Conservation (phyloP, 2,329 filamentous ascomycete genomes). For the Amauroascus verrucosus region DNA sequence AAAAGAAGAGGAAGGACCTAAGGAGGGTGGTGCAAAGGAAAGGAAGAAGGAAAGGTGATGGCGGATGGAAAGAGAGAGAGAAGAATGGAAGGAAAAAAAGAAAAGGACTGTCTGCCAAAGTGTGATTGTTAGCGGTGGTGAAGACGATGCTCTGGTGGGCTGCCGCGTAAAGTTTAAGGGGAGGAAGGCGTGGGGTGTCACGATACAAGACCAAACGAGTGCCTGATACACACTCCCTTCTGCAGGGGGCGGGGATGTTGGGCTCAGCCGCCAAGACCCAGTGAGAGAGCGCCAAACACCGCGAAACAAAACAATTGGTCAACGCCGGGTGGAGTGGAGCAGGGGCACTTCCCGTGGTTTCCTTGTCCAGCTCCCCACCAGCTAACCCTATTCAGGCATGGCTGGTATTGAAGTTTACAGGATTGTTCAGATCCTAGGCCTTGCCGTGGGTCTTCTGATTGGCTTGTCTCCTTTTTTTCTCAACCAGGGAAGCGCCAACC, state of each 20-base stretch:
- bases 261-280: neutral
- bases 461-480: no score
- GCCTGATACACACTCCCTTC: neutral
- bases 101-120: no score
- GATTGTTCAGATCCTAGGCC: neutral
- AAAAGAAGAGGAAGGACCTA: conserved; percentile 15
- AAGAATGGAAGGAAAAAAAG: conserved; percentile 6
- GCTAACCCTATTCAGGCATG: neutral
- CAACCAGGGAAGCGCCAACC: no score
- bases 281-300: neutral
- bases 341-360: neutral
- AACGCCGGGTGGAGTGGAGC: neutral
- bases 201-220: neutral
- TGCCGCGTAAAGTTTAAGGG: neutral
- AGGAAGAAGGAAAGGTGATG: conserved; percentile 17
- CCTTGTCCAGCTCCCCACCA: neutral
- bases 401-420: neutral
- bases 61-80: conserved; percentile 12
- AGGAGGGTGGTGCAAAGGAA: conserved; percentile 21
- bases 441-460: neutral
- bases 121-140: no score
- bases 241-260: neutral
- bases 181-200: neutral
- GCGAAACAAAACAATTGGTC: conserved; percentile 10
- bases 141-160: no score